Base-by-base conservation (phyloP, 1,284 basidiomycete genomes). In the Microbotryomycetes sp. region DNA sequence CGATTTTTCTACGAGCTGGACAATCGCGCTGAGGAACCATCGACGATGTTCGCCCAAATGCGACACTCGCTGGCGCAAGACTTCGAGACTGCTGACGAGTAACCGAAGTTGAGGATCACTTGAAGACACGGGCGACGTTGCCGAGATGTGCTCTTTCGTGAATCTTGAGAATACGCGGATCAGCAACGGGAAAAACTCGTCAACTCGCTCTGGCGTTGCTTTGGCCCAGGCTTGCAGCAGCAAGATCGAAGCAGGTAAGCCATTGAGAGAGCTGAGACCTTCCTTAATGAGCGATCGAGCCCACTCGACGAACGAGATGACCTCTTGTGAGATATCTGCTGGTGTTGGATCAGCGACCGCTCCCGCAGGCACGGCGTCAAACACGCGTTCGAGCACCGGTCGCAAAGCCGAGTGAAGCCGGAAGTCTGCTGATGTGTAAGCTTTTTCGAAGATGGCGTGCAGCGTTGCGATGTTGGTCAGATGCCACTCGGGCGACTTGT, bases 221-320 rank as follows among this genome's bases (percentile, higher is more conserved):
- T 88, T 84, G n/a, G 92, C 86, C 71, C 94, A 87, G 0, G 90
- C 88, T 73, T 89, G 87, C 58, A 98, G 80, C 80, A 98, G 86
- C 65, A 92, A 81, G 49, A 98, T 81, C 16, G 86, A 85, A 23
- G 89, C 90, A 31, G 87, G 86, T 30, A 92, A 78, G 60, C 83
- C 82, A n/a, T 79, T 84, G 22, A 82, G 83, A 60, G 84, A 85
- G 56, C 83, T 82, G n/a, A 94, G 79, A 32, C 88, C 88, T 53
- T 98, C 93, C 60, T 82, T 81, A 63, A 99, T 85, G 2, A 87
- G 65, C 79, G 50, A 83, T 80, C 74, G 89, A 82, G 55, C 94
- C 82, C 74, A 88, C 87, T 62, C 79, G 75, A 91, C 86, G 73
- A 97, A 90, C 36, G 88, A 86, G 15, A 85, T 82, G 67, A 86